Percentiles rank a stretch among this genome's conserved stretches.
Conservation (phyloP, 331 rosid genomes). For the Malus hybrid region DNA sequence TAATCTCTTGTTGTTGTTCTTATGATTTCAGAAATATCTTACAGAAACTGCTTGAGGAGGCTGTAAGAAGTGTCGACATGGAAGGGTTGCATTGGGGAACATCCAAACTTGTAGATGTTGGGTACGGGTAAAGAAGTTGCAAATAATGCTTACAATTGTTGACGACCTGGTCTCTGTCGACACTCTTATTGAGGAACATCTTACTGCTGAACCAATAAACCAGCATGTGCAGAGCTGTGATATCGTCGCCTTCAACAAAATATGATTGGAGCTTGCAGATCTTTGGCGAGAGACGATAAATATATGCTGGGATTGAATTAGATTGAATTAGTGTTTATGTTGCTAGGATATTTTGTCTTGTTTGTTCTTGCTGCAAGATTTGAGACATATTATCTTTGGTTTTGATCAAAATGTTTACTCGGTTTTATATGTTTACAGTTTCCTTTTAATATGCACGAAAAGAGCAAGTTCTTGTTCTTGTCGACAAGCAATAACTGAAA, state of each 20-base stretch:
- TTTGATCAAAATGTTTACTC: too few relatives aligned
- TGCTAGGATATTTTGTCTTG: too few relatives aligned
- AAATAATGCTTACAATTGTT: conserved; percentile 68
- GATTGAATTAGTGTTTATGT: too few relatives aligned
- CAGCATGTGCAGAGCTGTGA: conserved; percentile 95
- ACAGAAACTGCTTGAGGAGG: conserved; percentile 91
- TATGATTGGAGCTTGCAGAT: conserved; percentile 23
- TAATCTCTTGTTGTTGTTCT: too few relatives aligned
- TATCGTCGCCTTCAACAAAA: conserved; percentile 91
- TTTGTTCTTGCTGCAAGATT: too few relatives aligned
- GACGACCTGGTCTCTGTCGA: conserved; percentile 93
- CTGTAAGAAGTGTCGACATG: conserved; percentile 69
- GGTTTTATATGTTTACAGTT: too few relatives aligned
- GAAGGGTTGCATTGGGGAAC: conserved; percentile 93
- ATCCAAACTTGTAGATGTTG: conserved; percentile 85
- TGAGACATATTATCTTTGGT: too few relatives aligned
- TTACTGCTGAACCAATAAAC: conserved; percentile 59
- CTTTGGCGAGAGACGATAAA: too few relatives aligned
- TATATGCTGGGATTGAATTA: too few relatives aligned
- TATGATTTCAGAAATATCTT: too few relatives aligned
- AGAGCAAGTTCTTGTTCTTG: background rate
- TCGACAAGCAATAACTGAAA: background rate
- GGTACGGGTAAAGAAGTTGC: conserved; percentile 88
- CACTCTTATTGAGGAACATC: conserved; percentile 58
- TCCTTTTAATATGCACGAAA: background rate